Evolutionary conservation across 805 yeast species (phyloP).

Genomic region (Pichia pseudocactophila): DNA sequence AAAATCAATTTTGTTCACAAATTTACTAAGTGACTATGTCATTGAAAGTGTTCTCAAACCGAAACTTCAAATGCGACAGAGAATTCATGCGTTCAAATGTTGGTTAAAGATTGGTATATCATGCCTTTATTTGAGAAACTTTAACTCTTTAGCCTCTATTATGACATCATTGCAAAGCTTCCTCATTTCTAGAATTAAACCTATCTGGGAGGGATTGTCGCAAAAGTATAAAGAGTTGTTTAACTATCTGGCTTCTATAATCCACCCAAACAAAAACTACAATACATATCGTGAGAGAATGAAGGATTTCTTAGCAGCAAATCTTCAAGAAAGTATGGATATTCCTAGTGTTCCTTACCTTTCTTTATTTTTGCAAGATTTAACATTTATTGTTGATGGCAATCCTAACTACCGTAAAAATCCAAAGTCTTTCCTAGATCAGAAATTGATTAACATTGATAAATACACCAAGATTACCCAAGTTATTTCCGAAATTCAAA

Average conservation of each 20-base stretch:
- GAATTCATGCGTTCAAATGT: slow-evolving; percentile 47
- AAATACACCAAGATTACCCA: slow-evolving; percentile 61
- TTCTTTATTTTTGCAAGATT: slow-evolving; percentile 65
- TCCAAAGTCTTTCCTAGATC: slow-evolving; percentile 40
- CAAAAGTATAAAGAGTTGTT: slow-evolving; percentile 54
- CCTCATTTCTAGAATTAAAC: slow-evolving; percentile 52
- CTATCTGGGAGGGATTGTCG: slow-evolving; percentile 49
- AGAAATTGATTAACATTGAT: slow-evolving; percentile 61
- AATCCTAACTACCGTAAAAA: slow-evolving; percentile 58
- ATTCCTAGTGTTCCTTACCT: slow-evolving; percentile 71
- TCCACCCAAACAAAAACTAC: slow-evolving; percentile 71
- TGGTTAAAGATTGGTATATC: slow-evolving; percentile 74
- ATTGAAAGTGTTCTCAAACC: slow-evolving; percentile 60
- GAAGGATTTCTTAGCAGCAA: slow-evolving; percentile 44
- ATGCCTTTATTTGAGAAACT: slow-evolving; percentile 63
- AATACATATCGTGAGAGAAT: slow-evolving; percentile 57
- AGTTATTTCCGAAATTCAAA: slow-evolving; percentile 57
- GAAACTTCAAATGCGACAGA: slow-evolving; percentile 35
- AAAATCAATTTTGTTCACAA: slow-evolving; percentile 57
- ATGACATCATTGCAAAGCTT: slow-evolving; percentile 71
- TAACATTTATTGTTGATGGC: slow-evolving; percentile 78
- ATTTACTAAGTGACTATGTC: slow-evolving; percentile 62
- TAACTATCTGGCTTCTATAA: slow-evolving; percentile 54
- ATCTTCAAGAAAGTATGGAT: slow-evolving; percentile 31
- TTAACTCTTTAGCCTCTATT: slow-evolving; percentile 71